Percentiles rank a stretch among this genome's conserved stretches.
These are phyloP conservation scores for Xerocomus amazonicus DNA, from an alignment of 1,284 basidiomycete species.

Conservation along the genomic window DNA sequence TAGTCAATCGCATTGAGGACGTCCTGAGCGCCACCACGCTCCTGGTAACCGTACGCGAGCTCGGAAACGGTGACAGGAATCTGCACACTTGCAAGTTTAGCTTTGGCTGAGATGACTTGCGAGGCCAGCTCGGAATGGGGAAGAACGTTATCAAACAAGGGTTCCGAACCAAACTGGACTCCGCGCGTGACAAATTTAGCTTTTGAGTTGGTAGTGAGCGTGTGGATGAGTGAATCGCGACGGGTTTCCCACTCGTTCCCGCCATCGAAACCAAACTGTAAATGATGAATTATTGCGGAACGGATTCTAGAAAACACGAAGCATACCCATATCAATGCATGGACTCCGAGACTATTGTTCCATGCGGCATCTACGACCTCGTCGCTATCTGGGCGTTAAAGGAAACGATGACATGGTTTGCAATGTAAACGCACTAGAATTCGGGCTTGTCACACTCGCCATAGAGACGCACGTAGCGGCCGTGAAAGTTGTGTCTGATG, in stretches of 20 bases:
- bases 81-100: constrained; percentile 46
- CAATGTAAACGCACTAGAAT: constrained; percentile 52
- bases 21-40: constrained; percentile 48
- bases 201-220: constrained; percentile 58
- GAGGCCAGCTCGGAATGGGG: constrained; percentile 48
- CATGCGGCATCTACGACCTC: constrained; percentile 72
- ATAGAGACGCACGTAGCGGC: constrained; percentile 72
- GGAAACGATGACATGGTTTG: background rate
- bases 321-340: constrained; percentile 70
- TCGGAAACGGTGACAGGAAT: constrained; percentile 67
- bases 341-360: constrained; percentile 64
- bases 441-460: constrained; percentile 59
- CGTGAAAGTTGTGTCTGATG: constrained; percentile 56
- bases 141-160: constrained; percentile 63
- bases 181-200: constrained; percentile 66
- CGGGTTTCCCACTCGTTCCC: constrained; percentile 52
- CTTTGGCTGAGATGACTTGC: constrained; percentile 51
- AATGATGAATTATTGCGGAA: constrained; percentile 4
- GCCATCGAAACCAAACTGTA: constrained; percentile 61
- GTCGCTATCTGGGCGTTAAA: constrained; percentile 41
- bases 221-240: constrained; percentile 51
- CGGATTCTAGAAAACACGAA: background rate
- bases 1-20: constrained; percentile 64
- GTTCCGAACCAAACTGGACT: constrained; percentile 73
- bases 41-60: constrained; percentile 49